Percentiles rank a stretch among this genome's conserved stretches.
These are phyloP conservation scores for Cairneyella variabilis DNA, from an alignment of 495 filamentous ascomycete species.

Conservation along the genomic window DNA sequence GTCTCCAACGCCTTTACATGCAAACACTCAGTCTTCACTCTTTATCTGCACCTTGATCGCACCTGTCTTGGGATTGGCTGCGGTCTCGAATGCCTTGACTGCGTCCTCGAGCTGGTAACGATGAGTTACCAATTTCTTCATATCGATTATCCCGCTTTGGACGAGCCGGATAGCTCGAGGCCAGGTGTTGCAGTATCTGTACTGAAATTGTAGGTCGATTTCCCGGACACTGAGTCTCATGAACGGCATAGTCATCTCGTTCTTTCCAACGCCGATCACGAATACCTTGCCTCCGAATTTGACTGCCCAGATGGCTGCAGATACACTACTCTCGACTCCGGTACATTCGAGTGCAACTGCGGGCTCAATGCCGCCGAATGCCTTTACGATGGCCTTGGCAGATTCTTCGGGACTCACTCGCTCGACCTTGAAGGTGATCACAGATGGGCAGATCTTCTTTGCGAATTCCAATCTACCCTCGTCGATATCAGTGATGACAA, in stretches of 20 bases:
- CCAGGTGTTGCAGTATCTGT: conserved; percentile 94
- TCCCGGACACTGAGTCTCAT: conserved; percentile 87
- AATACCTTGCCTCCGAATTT: conserved; percentile 95
- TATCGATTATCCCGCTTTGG: conserved; percentile 73
- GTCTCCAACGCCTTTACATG: background rate
- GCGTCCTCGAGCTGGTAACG: conserved; percentile 82
- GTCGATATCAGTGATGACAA: conserved; percentile 92
- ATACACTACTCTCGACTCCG: conserved; percentile 84
- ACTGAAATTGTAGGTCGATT: conserved; percentile 93
- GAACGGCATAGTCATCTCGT: conserved; percentile 90
- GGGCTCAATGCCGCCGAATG: conserved; percentile 64
- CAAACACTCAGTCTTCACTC: conserved; percentile 37
- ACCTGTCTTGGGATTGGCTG: conserved; percentile 80
- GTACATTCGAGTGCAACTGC: conserved; percentile 83
- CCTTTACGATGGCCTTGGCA: conserved; percentile 59
- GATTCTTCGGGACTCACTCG: conserved; percentile 63
- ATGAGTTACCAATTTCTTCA: conserved; percentile 82
- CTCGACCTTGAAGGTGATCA: conserved; percentile 75
- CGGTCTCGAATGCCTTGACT: conserved; percentile 81
- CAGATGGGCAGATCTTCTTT: conserved; percentile 67
- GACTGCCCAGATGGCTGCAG: conserved; percentile 78
- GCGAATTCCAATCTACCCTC: conserved; percentile 79
- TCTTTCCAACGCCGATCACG: conserved; percentile 88
- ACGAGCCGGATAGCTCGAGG: conserved; percentile 86
- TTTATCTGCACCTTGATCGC: conserved; percentile 95